phyloP scores from a whole-genome alignment of 176 grass and related monocot species.

The Areca catechu region DNA sequence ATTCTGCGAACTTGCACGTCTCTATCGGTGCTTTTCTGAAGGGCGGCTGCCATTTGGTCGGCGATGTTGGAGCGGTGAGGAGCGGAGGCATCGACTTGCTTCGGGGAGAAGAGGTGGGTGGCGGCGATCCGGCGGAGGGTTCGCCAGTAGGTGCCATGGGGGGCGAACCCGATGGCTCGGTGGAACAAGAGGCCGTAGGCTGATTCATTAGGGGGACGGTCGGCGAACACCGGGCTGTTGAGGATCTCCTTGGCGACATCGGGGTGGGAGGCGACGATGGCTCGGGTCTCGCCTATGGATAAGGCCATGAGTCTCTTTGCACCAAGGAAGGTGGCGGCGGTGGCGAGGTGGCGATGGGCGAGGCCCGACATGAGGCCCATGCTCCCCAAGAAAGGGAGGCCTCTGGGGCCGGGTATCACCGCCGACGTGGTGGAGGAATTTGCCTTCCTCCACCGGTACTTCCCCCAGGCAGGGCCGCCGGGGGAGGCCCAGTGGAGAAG shows the following conservation, averaged over 20 bases:
- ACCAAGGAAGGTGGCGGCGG: slow-evolving; percentile 27
- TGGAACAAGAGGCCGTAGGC: slow-evolving; percentile 95
- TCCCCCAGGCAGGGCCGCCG: slow-evolving; percentile 69
- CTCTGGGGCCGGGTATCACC: slow-evolving; percentile 33
- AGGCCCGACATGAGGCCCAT: slow-evolving; percentile 69
- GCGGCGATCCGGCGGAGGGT: slow-evolving; percentile 46
- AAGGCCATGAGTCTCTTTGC: slow-evolving; percentile 74
- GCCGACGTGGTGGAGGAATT: background rate
- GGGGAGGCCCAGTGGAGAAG: slow-evolving; percentile 63
- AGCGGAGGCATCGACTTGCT: slow-evolving; percentile 49
- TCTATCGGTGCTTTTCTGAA: background rate
- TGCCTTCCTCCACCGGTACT: slow-evolving; percentile 30
- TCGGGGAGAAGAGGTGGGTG: slow-evolving; percentile 59
- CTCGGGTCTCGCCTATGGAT: slow-evolving; percentile 61
- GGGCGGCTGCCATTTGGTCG: slow-evolving; percentile 25
- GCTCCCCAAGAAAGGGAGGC: slow-evolving; percentile 74
- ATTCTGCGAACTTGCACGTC: slow-evolving; percentile 40
- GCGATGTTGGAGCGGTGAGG: slow-evolving; percentile 46
- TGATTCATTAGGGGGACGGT: slow-evolving; percentile 52
- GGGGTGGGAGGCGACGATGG: slow-evolving; percentile 60
- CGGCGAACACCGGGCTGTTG: slow-evolving; percentile 59
- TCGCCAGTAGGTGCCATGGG: slow-evolving; percentile 66
- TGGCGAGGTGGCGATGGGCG: slow-evolving; percentile 44
- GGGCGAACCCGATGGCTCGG: slow-evolving; percentile 78
- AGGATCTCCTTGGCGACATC: slow-evolving; percentile 76